Evolutionary conservation across 2,329 filamentous ascomycete species (phyloP).

Genomic region (Verticillium longisporum): DNA sequence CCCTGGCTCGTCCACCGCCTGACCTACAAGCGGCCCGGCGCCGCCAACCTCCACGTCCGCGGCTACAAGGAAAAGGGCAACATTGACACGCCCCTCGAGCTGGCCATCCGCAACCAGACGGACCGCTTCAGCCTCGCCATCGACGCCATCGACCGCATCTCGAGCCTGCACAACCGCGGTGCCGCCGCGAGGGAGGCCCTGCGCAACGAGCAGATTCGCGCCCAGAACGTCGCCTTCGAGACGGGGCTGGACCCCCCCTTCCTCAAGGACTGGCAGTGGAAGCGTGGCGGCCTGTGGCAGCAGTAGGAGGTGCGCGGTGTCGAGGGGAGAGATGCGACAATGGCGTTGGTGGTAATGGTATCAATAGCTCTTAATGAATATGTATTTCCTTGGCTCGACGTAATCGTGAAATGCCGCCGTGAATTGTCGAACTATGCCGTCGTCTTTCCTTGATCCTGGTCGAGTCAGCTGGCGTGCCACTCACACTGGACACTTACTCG

Average conservation of each 20-base stretch:
- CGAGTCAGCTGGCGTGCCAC: too few relatives aligned
- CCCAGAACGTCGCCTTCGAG: slow-evolving; percentile 60
- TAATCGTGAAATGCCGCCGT: not conserved
- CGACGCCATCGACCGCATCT: slow-evolving; percentile 65
- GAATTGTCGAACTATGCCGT: too few relatives aligned
- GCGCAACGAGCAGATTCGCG: slow-evolving; percentile 56
- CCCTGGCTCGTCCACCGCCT: slow-evolving; percentile 73
- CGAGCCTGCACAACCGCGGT: slow-evolving; percentile 55
- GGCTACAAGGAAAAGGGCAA: slow-evolving; percentile 81
- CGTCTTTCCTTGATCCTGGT: not conserved
- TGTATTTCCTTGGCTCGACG: not conserved
- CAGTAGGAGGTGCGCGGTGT: not conserved
- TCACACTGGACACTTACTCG: too few relatives aligned
- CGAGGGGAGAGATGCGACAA: not conserved
- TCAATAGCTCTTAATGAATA: not conserved
- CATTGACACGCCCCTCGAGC: slow-evolving; percentile 72
- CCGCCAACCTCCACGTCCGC: slow-evolving; percentile 63
- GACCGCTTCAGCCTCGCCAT: slow-evolving; percentile 74
- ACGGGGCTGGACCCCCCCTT: slow-evolving; percentile 62
- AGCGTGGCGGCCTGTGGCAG: not conserved
- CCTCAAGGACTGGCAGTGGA: slow-evolving; percentile 61
- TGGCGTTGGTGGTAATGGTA: not conserved
- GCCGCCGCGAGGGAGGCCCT: slow-evolving; percentile 56
- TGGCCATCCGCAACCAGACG: slow-evolving; percentile 71
- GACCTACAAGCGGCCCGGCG: slow-evolving; percentile 66